These are phyloP conservation scores for Leccinum incarnatum DNA, from an alignment of 768 basidiomycete species.

Conservation along the genomic window DNA sequence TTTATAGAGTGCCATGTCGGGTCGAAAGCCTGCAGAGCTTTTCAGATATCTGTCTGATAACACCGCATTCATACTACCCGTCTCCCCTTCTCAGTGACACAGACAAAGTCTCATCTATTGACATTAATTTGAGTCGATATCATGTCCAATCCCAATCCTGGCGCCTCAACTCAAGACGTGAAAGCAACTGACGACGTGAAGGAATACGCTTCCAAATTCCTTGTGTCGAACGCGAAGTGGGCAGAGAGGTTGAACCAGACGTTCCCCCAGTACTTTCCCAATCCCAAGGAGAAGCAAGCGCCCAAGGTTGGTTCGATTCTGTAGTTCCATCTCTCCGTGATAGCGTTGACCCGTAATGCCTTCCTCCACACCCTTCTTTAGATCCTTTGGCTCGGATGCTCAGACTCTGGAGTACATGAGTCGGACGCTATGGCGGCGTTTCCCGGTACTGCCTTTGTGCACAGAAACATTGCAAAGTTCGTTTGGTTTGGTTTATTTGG, in stretches of 20 bases:
- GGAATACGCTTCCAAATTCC: background rate
- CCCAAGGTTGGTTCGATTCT: constrained; percentile 19
- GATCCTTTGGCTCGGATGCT: constrained; percentile 79
- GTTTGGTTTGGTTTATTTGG: background rate
- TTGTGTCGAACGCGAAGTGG: constrained; percentile 16
- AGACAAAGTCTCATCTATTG: background rate
- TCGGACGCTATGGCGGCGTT: constrained; percentile 62
- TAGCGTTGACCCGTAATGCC: background rate
- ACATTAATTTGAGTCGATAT: too few species aligned
- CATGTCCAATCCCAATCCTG: too few species aligned
- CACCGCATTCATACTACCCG: too few species aligned
- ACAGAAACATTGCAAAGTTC: constrained; percentile 80
- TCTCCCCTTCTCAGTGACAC: background rate
- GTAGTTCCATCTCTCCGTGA: background rate
- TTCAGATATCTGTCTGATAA: background rate
- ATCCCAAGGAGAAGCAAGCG: constrained; percentile 3
- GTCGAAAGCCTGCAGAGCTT: background rate
- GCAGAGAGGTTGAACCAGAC: constrained; percentile 20
- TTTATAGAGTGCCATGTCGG: too few species aligned
- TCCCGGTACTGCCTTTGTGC: constrained; percentile 81
- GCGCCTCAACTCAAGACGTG: background rate
- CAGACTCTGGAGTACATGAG: constrained; percentile 86
- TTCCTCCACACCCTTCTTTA: constrained; percentile 22
- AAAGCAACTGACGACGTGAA: background rate
- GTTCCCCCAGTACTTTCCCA: constrained; percentile 22